These are phyloP conservation scores for Moricandia moricandioides DNA, from an alignment of 345 rosid genomes.

Conservation along the genomic window DNA sequence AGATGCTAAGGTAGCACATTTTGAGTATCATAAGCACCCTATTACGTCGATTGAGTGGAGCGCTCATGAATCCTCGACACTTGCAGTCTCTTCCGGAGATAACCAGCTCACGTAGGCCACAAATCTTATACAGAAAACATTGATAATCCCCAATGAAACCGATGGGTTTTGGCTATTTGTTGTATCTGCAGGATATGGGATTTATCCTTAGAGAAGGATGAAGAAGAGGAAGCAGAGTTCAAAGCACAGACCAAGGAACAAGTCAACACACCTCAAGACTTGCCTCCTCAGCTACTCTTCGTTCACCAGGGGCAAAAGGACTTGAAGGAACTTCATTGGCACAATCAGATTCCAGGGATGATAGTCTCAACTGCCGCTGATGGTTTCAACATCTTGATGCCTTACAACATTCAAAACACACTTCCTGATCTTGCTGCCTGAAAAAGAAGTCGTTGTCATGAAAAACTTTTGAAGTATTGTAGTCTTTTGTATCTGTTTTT, in stretches of 20 bases:
- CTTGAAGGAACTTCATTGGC: slow-evolving; percentile 97
- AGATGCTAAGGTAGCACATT: too few relatives aligned
- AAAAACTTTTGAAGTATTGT: not conserved
- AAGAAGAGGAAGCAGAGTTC: slow-evolving; percentile 94
- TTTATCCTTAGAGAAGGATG: slow-evolving; percentile 88
- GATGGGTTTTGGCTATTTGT: not conserved
- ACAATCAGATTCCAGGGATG: slow-evolving; percentile 89
- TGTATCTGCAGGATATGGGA: slow-evolving; percentile 76
- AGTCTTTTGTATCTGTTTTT: not conserved
- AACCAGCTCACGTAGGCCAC: too few relatives aligned
- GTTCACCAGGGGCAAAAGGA: slow-evolving; percentile 97
- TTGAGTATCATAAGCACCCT: too few relatives aligned
- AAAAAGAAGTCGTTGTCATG: not conserved
- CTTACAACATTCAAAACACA: slow-evolving; percentile 80
- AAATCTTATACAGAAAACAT: too few relatives aligned
- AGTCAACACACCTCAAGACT: slow-evolving; percentile 77
- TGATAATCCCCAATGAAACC: too few relatives aligned
- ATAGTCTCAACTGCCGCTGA: slow-evolving; percentile 75
- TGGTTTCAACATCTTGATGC: slow-evolving; percentile 91
- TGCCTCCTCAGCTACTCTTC: slow-evolving; percentile 92
- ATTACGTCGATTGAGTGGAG: too few relatives aligned
- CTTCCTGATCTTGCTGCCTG: slow-evolving; percentile 47
- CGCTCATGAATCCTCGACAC: too few relatives aligned
- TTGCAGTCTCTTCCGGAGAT: too few relatives aligned
- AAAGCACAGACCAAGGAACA: slow-evolving; percentile 72